Percentiles rank a stretch among this genome's conserved stretches.
Conservation (phyloP, 1,284 basidiomycete genomes). For the Marasmius fiardii region DNA sequence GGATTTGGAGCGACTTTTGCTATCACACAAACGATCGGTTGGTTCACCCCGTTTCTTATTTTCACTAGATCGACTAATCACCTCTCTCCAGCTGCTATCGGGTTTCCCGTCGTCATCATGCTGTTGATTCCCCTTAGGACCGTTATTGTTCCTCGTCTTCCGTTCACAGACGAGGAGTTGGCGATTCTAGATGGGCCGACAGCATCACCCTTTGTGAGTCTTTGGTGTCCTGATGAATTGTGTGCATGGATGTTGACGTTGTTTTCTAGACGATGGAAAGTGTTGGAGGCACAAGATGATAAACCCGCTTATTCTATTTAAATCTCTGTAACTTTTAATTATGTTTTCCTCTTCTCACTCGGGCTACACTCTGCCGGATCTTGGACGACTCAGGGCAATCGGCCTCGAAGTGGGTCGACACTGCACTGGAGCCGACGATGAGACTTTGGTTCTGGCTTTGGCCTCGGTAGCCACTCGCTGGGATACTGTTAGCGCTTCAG, state of each 20-base stretch:
- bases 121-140: conserved; percentile 83
- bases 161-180: conserved; percentile 82
- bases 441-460: no score
- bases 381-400: no score
- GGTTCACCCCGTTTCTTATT: conserved; percentile 20
- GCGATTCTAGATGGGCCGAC: conserved; percentile 85
- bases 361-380: no score
- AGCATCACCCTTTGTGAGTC: conserved; percentile 77
- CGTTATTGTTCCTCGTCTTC: conserved; percentile 69
- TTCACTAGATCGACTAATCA: neutral
- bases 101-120: conserved; percentile 90
- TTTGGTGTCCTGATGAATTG: neutral
- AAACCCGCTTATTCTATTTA: no score
- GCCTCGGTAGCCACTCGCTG: no score
- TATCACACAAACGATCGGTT: conserved; percentile 89
- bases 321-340: no score
- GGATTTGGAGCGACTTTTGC: conserved; percentile 91
- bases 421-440: no score
- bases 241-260: neutral
- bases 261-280: conserved; percentile 50
- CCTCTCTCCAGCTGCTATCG: conserved; percentile 67
- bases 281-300: conserved; percentile 43
- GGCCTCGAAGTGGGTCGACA: no score
- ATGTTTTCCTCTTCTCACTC: no score
- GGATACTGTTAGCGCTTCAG: no score